Evolutionary conservation across 2,329 filamentous ascomycete genomes (phyloP), one percentile per base, ranked within the genome.

Genomic region (Diatrype stigma): DNA sequence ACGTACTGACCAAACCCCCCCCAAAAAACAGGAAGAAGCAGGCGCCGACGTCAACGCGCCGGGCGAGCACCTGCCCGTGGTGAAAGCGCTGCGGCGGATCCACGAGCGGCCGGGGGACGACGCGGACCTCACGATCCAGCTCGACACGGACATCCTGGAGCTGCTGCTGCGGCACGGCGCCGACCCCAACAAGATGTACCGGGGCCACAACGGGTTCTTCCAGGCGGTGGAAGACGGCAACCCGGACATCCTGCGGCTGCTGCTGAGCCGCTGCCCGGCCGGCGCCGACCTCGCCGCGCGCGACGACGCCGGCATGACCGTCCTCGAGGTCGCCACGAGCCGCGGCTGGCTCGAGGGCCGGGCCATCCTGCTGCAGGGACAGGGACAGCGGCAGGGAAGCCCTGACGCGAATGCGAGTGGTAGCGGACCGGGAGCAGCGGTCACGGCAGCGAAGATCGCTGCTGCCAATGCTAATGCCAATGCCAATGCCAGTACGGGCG

Each of bases 51-150:
- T 82, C 42, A 87, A 87, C 62, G 73, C 80, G 0, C 84, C 85
- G 0, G 85, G 85, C 19, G 85, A 89, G 71, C 85, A 89, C 65
- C 69, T 89, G 11, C 85, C 85, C 7, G 77, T 89, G 48, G 84
- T 89, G 64, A 89, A 88, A 67, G 82, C 85, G 2, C 74, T 89
- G 42, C 78, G 85, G 3, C 73, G 82, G 21, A 79, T 79, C 59
- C 72, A 77, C 49, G 73, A 74, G 8, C 72, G 10, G 26, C 26
- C 26, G 26, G 26, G n/a, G n/a, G n/a, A n/a, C 26, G 26, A 10
- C 26, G 26, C 26, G 26, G 26, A 30, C 26, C 6, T 6, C 6
- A 30, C 26, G 26, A 10, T 5, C 6, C 5, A 30, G 26, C 5
- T 75, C 32, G 78, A 86, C 57, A 76, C 78, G 0, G 77, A 81